phyloP scores from a whole-genome alignment of 2,329 filamentous ascomycete species.

The Alternaria incomplexa region DNA sequence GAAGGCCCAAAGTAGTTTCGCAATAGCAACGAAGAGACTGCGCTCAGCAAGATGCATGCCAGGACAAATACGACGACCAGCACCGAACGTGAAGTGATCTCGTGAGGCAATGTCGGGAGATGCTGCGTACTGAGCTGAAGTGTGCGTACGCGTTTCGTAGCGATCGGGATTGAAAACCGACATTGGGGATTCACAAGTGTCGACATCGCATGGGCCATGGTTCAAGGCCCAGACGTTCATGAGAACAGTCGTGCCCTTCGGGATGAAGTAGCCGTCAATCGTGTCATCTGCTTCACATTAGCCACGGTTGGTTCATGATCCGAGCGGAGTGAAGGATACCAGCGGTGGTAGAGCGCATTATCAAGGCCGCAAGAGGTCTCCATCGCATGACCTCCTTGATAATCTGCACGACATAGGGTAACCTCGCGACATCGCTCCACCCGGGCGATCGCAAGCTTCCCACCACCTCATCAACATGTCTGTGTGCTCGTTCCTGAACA shows the following conservation, averaged over 20 bases:
- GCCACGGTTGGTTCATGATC: neutral
- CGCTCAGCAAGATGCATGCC: conserved; percentile 62
- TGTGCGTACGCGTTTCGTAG: conserved; percentile 36
- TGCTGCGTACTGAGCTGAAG: conserved; percentile 47
- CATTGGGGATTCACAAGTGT: conserved; percentile 14
- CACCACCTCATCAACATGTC: conserved; percentile 38
- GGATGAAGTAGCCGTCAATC: conserved; percentile 45
- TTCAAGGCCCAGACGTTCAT: conserved; percentile 35
- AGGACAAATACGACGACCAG: conserved; percentile 56
- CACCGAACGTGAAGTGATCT: conserved; percentile 58
- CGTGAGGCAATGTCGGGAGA: conserved; percentile 42
- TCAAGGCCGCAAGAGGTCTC: conserved; percentile 28
- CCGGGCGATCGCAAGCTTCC: conserved; percentile 11
- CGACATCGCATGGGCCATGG: conserved; percentile 25
- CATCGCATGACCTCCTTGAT: conserved; percentile 44
- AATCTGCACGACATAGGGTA: conserved; percentile 35
- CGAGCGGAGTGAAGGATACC: neutral
- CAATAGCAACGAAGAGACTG: conserved; percentile 51
- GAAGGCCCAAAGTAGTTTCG: conserved; percentile 60
- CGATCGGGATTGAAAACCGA: conserved; percentile 46
- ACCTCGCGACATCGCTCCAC: conserved; percentile 19
- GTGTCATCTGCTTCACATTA: conserved; percentile 48
- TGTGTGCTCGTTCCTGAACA: conserved; percentile 36
- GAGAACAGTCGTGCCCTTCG: conserved; percentile 38
- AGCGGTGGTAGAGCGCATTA: neutral